phyloP scores from a whole-genome alignment of 345 rosid species.

The Hypericum perforatum region DNA sequence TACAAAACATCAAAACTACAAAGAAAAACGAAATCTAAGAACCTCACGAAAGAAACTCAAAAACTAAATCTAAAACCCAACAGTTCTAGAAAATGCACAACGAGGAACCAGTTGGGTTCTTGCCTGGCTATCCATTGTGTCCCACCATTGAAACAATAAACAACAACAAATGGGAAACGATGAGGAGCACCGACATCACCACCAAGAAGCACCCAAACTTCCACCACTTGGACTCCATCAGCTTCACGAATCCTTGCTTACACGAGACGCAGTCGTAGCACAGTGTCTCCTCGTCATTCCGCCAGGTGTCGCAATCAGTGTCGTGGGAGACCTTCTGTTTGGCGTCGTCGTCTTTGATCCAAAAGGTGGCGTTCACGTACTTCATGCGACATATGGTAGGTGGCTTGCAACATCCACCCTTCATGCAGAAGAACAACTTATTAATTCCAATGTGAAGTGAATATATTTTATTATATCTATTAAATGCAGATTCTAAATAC shows the following conservation, averaged over 20 bases:
- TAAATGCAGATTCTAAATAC: not conserved
- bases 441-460: too few relatives aligned
- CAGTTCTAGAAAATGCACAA: too few relatives aligned
- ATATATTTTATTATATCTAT: not conserved
- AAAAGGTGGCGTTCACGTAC: conserved; percentile 47
- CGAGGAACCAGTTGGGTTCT: too few relatives aligned
- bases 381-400: conserved; percentile 49
- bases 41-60: too few relatives aligned
- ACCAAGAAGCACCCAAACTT: conserved; percentile 55
- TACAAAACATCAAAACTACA: too few relatives aligned
- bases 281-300: conserved; percentile 28
- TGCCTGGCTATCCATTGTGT: too few relatives aligned
- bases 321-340: not conserved
- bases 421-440: not conserved
- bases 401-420: conserved; percentile 82
- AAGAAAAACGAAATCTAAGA: too few relatives aligned
- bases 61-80: too few relatives aligned
- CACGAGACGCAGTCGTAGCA: conserved; percentile 60
- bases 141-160: conserved; percentile 23
- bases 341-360: conserved; percentile 25
- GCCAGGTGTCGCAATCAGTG: conserved; percentile 51
- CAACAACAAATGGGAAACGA: conserved; percentile 38
- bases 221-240: conserved; percentile 55
- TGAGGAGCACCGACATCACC: conserved; percentile 44
- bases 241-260: conserved; percentile 39